Evolutionary conservation across 768 basidiomycete genomes (phyloP).

Genomic region (Podaxis sp.): DNA sequence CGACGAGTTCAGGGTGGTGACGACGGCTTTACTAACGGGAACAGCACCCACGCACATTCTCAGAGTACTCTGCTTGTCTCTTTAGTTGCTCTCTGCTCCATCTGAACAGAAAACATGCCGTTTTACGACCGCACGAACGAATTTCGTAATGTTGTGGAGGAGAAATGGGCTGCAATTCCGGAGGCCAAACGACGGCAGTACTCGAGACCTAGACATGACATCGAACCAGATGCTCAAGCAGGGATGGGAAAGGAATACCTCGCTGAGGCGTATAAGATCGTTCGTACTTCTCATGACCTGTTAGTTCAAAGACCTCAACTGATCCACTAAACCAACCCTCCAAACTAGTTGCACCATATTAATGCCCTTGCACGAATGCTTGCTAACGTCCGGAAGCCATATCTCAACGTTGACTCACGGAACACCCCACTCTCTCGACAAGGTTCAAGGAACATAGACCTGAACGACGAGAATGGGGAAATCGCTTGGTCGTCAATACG

Average conservation of each 20-base stretch:
- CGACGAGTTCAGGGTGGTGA: background rate
- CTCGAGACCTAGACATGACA: slow-evolving; percentile 24
- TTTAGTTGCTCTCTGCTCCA: slow-evolving; percentile 5
- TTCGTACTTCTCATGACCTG: slow-evolving; percentile 20
- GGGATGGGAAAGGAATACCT: slow-evolving; percentile 66
- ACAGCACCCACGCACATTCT: background rate
- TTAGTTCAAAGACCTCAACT: background rate
- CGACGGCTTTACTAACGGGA: background rate
- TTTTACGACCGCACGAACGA: slow-evolving; percentile 60
- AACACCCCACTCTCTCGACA: slow-evolving; percentile 52
- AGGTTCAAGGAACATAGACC: slow-evolving; percentile 53
- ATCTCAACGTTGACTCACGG: slow-evolving; percentile 76
- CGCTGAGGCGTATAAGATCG: slow-evolving; percentile 74
- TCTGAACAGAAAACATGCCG: slow-evolving; percentile 44
- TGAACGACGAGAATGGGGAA: slow-evolving; percentile 35
- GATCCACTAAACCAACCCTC: background rate
- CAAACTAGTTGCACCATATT: slow-evolving; percentile 69
- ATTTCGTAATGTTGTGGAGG: slow-evolving; percentile 52
- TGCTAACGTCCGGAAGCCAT: slow-evolving; percentile 75
- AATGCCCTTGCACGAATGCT: slow-evolving; percentile 72
- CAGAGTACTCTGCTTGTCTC: slow-evolving; percentile 7
- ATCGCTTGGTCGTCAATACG: slow-evolving; percentile 64
- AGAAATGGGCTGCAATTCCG: slow-evolving; percentile 41
- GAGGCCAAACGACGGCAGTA: slow-evolving; percentile 54
- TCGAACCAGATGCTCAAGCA: slow-evolving; percentile 36